Evolutionary conservation across 108 stramenopile genomes (phyloP), one percentile per base, ranked within the genome.

Genomic region (Cyclotella sp.): DNA sequence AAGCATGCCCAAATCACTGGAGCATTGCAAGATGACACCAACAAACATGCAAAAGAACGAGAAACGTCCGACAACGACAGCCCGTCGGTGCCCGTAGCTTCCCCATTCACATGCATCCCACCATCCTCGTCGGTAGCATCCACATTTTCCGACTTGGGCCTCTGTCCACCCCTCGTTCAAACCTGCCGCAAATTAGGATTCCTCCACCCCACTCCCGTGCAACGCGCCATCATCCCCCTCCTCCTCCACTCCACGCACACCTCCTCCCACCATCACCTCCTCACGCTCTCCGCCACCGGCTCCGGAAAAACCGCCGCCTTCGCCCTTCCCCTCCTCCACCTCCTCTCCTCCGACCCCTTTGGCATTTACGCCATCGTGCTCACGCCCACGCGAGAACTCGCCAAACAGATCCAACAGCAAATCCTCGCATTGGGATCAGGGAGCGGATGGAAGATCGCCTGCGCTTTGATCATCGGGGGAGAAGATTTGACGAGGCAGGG

Each of bases 371-470:
- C 90, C 1, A 84, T 98, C 29, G 84, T 98, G 34, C 68, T 99
- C 51, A 93, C 95, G 65, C 98, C 98, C 4, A 96, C 97, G 12
- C 86, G 99, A 7, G 99, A 99, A 90, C 85, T 99, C 42, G 99
- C 99, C 59, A 91, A 97, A 55, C 99, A 99, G 74, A 97, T 99
- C 55, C 86, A 92, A 53, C 96, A 98, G 69, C 97, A 98, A 79
- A 84, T 99, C 28, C 61, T 87, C 30, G 98, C 98, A 0, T 70
- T 99, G 47, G 98, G 98, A 0, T 84, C 83, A 0, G 79, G 86
- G 1, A 66, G 90, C 12, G 86, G 88, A 11, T 88, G 97, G 68
- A 85, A 91, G 41, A 90, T 96, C 22, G 73, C 84, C 26, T 85
- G 92, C 26, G 87, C 89, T 9, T 57, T 95, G 24, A 93, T 98